Evolutionary conservation across 1,284 basidiomycete genomes (phyloP).

Genomic region (Melampsora americana): DNA sequence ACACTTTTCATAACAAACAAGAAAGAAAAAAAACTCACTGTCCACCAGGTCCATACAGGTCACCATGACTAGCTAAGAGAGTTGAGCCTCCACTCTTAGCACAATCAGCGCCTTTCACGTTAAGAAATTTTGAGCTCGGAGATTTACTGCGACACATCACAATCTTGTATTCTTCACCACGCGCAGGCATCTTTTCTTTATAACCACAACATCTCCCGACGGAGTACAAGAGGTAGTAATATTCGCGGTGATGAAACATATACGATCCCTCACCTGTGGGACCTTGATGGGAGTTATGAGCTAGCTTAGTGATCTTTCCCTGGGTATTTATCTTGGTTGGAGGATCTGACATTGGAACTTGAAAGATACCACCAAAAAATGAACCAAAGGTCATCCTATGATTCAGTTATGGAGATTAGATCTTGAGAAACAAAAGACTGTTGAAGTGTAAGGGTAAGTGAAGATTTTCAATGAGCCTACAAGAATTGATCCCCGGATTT

Average conservation of each 20-base stretch:
- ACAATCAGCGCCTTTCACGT: neutral
- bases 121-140: no score
- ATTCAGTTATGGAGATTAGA: neutral
- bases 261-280: neutral
- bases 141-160: no score
- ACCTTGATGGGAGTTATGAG: neutral
- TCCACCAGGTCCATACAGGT: neutral
- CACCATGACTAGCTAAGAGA: neutral
- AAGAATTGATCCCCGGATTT: neutral
- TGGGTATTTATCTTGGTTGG: neutral
- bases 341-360: neutral
- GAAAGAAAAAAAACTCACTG: neutral
- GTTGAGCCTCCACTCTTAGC: neutral
- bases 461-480: neutral
- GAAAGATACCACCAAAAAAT: neutral
- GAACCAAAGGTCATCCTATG: neutral
- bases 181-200: no score
- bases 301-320: neutral
- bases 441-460: neutral
- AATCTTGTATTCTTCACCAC: no score
- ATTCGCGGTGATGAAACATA: neutral
- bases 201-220: neutral
- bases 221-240: constrained; percentile 1
- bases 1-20: no score
- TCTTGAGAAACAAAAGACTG: neutral